phyloP scores from a whole-genome alignment of 495 filamentous ascomycete species.

The Lophiostoma macrostomum region DNA sequence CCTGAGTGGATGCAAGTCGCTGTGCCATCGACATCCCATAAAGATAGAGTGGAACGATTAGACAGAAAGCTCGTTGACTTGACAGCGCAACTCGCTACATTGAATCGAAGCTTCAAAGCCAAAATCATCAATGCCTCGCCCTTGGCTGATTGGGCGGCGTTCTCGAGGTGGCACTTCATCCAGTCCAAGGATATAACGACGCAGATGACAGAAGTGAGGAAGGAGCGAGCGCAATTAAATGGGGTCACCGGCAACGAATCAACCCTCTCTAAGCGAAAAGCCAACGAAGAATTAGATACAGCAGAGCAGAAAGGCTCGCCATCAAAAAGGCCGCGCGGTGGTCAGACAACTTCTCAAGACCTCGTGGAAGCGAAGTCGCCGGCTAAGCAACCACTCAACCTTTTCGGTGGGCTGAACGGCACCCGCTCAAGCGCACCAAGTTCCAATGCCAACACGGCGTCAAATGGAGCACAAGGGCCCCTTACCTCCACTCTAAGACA shows the following conservation, averaged over 20 bases:
- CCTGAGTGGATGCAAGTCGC: not conserved
- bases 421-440: too few relatives aligned
- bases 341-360: too few relatives aligned
- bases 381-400: too few relatives aligned
- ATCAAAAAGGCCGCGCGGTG: slow-evolving; percentile 5
- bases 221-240: not conserved
- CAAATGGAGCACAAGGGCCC: too few relatives aligned
- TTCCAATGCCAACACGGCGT: too few relatives aligned
- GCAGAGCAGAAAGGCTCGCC: not conserved
- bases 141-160: slow-evolving; percentile 13
- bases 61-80: not conserved
- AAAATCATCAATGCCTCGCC: slow-evolving; percentile 11
- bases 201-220: slow-evolving; percentile 1
- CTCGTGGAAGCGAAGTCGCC: too few relatives aligned
- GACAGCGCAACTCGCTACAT: not conserved
- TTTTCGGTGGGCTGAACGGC: too few relatives aligned
- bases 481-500: too few relatives aligned
- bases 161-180: slow-evolving; percentile 19
- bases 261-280: slow-evolving; percentile 18
- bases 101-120: slow-evolving; percentile 13
- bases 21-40: not conserved
- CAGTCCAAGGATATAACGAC: slow-evolving; percentile 2
- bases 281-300: not conserved
- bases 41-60: not conserved
- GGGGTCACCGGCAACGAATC: slow-evolving; percentile 23